Base-by-base conservation (phyloP, 441 rosid species). In the Mallotus japonicus region DNA sequence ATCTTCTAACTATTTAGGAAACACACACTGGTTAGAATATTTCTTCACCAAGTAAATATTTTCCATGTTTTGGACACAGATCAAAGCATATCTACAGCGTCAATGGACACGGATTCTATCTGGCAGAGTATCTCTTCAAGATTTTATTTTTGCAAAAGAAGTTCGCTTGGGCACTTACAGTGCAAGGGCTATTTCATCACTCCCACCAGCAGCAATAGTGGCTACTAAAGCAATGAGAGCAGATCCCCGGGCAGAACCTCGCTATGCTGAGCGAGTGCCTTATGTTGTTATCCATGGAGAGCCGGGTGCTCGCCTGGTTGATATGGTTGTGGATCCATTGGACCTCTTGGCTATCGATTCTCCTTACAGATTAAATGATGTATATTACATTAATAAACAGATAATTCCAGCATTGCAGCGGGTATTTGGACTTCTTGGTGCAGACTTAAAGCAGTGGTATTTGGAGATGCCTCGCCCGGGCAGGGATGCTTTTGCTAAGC, bases 171-270 rank as follows among this genome's bases (percentile, higher is more conserved):
- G 98, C 67, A 89, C 95, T 50, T 93, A 95, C 82, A 88, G 92
- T 77, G 62, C 88, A 32, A 85, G 87, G 78, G 64, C 83, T 55
- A 71, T 93, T 74, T 86, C 93, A 69, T 85, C 86, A 11, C 90
- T 95, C 63, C 98, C 99, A 64, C 98, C 98, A 60, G 93, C 96
- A 44, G 98, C 97, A 67, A 91, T 95, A 50, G 97, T 95, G 71
- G 99, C 97, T 61, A 81, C 90, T 47, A 95, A 91, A 81, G 86
- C 96, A 70, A 90, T 89, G 92, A 91, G 83, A 83, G 78, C 78
- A 34, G 99, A 95, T 80, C 92, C 95, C 58, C 84, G 97, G 71
- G 90, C 95, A 79, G 97, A 93, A 73, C 99, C 99, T 58, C 84
- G 91, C 70, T 95, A 93, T 82, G 98, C 84, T 42, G 98, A 93